Base-by-base conservation (phyloP, 352 stramenopile genomes). In the Blastocystis sp. region DNA sequence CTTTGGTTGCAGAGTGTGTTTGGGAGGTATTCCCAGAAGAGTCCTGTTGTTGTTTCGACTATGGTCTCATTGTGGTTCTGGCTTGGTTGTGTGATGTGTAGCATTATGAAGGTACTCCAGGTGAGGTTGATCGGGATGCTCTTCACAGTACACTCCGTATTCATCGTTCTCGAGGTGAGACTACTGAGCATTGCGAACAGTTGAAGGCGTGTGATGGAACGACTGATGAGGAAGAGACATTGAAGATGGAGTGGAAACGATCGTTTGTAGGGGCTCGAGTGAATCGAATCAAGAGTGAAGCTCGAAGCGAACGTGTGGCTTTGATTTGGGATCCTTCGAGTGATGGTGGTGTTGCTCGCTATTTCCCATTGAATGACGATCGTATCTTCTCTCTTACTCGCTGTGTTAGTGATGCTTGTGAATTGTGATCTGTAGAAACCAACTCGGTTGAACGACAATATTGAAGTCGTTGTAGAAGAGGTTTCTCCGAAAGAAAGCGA, bases 21-120 rank as follows among this genome's bases (percentile, higher is more conserved):
- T 80, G 67, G 67, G 67, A 80, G 24, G 39, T 80, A 12, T 24
- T 80, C 32, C 67, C 67, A 14, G 67, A 80, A 32, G 67, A 80
- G 24, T 16, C 39, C 14, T 19, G 16, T 58, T 49, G 32, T 37
- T 80, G 67, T 39, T 80, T 63, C 43, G 67, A 80, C 39, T 80
- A 63, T 49, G 39, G 67, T 37, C 9, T 80, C 12, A 49, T 80
- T 42, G 67, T 80, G 39, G 39, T 37, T 1, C n/a, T 43, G 21
- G 3, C 52, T 1, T 43, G 7, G 67, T 37, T n/a, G 21, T 16
- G 16, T 80, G 32, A 80, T 27, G 12, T 42, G 27, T 43, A 80
- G 67, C 67, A 59, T 16, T 58, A 63, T 19, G 67, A 80, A 43
- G 67, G 32, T 14, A 52, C 24, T 21, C 11, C n/a, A 46, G 43